phyloP scores from a whole-genome alignment of 2,329 filamentous ascomycete genomes.

The Leptodontidium sp. region DNA sequence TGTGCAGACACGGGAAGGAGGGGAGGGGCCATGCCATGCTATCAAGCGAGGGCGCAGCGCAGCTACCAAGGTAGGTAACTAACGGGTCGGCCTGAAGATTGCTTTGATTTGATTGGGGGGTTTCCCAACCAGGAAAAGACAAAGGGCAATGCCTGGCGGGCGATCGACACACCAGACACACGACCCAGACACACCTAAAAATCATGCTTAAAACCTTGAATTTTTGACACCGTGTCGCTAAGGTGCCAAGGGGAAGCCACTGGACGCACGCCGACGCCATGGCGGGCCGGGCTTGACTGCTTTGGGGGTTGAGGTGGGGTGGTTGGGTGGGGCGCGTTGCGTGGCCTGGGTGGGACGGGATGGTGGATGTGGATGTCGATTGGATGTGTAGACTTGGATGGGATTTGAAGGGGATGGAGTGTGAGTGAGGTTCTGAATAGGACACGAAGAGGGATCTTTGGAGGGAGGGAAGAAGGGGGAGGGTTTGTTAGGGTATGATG shows the following conservation, averaged over 20 bases:
- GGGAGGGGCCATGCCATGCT: not conserved
- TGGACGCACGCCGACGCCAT: not conserved
- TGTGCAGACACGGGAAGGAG: not conserved
- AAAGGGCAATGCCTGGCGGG: conserved; percentile 20
- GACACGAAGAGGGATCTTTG: not conserved
- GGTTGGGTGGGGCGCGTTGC: not conserved
- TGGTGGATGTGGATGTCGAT: too few species aligned
- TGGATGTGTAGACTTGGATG: not conserved
- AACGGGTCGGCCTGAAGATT: not conserved
- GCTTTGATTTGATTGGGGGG: not conserved
- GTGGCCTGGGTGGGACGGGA: conserved; percentile 4
- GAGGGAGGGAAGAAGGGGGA: not conserved
- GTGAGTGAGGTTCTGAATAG: not conserved
- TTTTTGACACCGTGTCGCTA: conserved; percentile 30
- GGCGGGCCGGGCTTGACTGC: conserved; percentile 7
- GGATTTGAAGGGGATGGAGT: not conserved
- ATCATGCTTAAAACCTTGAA: conserved; percentile 36
- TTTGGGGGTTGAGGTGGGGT: not conserved
- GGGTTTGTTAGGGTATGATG: too few species aligned
- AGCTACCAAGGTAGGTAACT: too few species aligned
- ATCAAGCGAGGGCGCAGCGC: not conserved
- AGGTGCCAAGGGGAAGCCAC: conserved; percentile 28
- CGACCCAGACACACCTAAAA: conserved; percentile 27
- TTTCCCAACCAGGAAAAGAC: not conserved
- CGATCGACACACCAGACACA: conserved; percentile 14